Percentiles rank a stretch among this genome's conserved stretches.
Evolutionary conservation across 2,329 filamentous ascomycete genomes (phyloP).

Genomic region (Coniochaeta sp.): DNA sequence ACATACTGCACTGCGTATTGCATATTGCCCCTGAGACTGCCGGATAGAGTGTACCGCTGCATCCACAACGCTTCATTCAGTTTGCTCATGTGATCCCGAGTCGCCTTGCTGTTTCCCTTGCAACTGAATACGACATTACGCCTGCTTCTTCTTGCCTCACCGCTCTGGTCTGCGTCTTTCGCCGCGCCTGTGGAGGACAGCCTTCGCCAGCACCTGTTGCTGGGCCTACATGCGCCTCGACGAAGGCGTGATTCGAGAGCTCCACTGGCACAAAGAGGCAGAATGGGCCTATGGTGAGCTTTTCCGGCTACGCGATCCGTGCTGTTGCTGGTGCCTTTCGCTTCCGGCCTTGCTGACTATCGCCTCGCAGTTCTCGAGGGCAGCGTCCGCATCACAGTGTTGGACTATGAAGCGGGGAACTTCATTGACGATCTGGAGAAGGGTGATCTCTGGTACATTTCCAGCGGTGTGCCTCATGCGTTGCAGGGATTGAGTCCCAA

Average conservation of each 20-base stretch:
- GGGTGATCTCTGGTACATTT: conserved; percentile 78
- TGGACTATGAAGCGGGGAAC: conserved; percentile 70
- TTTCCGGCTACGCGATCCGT: too few species aligned
- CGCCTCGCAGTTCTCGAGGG: conserved; percentile 51
- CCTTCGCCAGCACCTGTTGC: conserved; percentile 45
- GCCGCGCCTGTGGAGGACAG: conserved; percentile 35
- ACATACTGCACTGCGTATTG: too few species aligned
- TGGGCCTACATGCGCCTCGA: conserved; percentile 66
- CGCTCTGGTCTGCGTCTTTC: conserved; percentile 11
- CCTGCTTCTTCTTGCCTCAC: conserved; percentile 13
- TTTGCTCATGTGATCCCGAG: background rate
- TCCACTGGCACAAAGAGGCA: conserved; percentile 77
- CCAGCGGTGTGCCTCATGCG: conserved; percentile 68
- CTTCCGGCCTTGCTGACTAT: too few species aligned
- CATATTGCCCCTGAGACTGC: too few species aligned
- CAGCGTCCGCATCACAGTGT: conserved; percentile 62
- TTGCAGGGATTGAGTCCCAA: conserved; percentile 64
- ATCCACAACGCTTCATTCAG: too few species aligned
- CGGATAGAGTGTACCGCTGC: too few species aligned
- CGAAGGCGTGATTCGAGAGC: conserved; percentile 64
- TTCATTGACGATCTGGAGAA: conserved; percentile 72
- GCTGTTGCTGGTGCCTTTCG: too few species aligned
- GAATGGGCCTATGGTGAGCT: conserved; percentile 64
- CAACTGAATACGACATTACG: background rate
- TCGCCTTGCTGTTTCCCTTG: background rate